Evolutionary conservation across 2,329 filamentous ascomycete genomes (phyloP), one percentile per base, ranked within the genome.

Genomic region (Hypoxylon rubiginosum): DNA sequence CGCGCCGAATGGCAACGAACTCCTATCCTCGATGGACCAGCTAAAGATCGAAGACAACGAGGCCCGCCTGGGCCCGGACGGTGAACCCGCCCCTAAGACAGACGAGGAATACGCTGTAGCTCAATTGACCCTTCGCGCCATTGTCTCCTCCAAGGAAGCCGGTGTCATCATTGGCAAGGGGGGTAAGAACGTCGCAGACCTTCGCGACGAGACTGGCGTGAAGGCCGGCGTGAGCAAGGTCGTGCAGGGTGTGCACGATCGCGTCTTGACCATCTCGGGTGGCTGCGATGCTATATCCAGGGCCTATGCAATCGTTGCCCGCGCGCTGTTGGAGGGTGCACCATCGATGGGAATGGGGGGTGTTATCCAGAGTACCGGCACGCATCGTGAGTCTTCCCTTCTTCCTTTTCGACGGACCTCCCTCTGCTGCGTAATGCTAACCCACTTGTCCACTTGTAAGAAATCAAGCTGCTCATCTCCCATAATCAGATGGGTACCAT

Each of bases 401-500:
- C n/a, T 17, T 15, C 34, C 73, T 76, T n/a, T n/a, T n/a, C n/a
- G 30, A 49, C 61, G 30, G 24, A 43, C 24, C 13, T 11, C 24
- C 63, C 30, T 39, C 28, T 17, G 41, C 26, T 34, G 56, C 46
- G 39, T 53, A 58, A 61, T 56, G 72, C 78, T 80, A 71, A 78
- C 63, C 19, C 15, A 8, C 49, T 21, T 54, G 11, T 26, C 28
- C 39, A 17, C 43, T 57, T 72, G 21, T 24, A 24, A 99, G 96
- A 96, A 67, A 92, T 99, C 80, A 97, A 97, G 78, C 90, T 99
- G 32, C 91, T 99, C 79, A 98, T 99, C 81, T 99, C 96, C 34
- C 95, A 99, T 85, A 98, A 98, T 81, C 96, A 99, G 83, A 99
- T 99, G 96, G 96, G 96, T 68, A 99, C 96, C 75, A 97, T 99